Base-by-base conservation (phyloP, 495 filamentous ascomycete genomes). In the Penicillium subrubescens region DNA sequence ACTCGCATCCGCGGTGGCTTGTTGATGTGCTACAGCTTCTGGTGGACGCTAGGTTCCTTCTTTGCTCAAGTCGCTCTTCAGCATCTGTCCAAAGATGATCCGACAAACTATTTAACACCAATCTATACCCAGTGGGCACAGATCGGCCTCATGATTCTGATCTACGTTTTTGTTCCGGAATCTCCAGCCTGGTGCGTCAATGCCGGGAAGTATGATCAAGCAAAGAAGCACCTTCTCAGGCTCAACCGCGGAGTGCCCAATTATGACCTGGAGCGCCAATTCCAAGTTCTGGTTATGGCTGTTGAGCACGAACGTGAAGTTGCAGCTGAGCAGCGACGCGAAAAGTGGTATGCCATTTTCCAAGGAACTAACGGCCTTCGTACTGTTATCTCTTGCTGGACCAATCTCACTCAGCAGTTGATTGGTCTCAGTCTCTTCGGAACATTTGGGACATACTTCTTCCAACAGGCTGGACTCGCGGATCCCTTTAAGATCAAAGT, bases 21-120 rank as follows among this genome's bases (percentile, higher is more conserved):
- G 44, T 25, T 48, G 44, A 48, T 48, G 44, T 48, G 44, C 15
- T 48, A 48, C 15, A 48, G 44, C 44, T 48, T 48, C 44, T 48
- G 44, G 44, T 48, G 21, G 44, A 48, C 44, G 3, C 11, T 23
- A 19, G 44, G 44, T 8, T 48, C 44, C 10, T 48, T 48, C 19
- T 48, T 48, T 48, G 44, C 44, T 0, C 44, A 48, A 48, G 44
- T 48, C 19, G 44, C 44, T 23, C 44, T 48, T 48, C 44, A 48
- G 21, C 44, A 48, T 5, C 44, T 48, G 3, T 48, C 44, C 19
- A 48, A 25, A 48, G 21, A 12, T 12, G 8, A 25, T 7, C 44
- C 44, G 44, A 48, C 44, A 8, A 48, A 48, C 43, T 48, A 48
- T 14, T 10, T 48, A 19, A 46, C 19, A 14, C 44, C 44, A 2